These are phyloP conservation scores for Tilletia horrida DNA, from an alignment of 1,284 basidiomycete genomes.

Conservation along the genomic window DNA sequence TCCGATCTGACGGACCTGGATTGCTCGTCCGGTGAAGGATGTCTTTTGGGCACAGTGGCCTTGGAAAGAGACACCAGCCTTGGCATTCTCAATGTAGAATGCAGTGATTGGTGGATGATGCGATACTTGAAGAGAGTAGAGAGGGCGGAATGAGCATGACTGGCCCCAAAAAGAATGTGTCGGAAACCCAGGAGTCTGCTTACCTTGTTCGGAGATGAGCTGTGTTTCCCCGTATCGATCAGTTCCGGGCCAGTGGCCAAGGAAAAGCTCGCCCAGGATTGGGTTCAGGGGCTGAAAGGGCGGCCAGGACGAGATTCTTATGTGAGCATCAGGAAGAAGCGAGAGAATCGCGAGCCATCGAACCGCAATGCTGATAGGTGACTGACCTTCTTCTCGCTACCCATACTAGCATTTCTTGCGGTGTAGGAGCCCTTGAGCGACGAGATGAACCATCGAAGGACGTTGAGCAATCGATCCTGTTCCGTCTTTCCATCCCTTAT, in stretches of 20 bases:
- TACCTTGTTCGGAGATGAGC: conserved; percentile 90
- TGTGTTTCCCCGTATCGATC: conserved; percentile 73
- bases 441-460: conserved; percentile 53
- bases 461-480: conserved; percentile 51
- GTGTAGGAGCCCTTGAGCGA: conserved; percentile 94
- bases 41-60: conserved; percentile 98
- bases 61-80: conserved; percentile 73
- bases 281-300: conserved; percentile 75
- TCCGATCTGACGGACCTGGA: conserved; percentile 90
- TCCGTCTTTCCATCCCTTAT: conserved; percentile 43
- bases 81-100: conserved; percentile 73
- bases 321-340: no score
- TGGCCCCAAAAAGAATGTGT: no score
- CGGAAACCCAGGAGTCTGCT: no score
- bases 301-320: background rate
- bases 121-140: conserved; percentile 36
- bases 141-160: conserved; percentile 51
- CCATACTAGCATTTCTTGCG: conserved; percentile 58
- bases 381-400: conserved; percentile 86
- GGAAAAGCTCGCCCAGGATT: conserved; percentile 83
- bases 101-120: conserved; percentile 63
- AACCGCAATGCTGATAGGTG: background rate
- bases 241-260: conserved; percentile 81
- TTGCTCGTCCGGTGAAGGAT: conserved; percentile 65
- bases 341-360: no score